These are phyloP conservation scores for Hyparrhenia diplandra DNA, from an alignment of 176 grass and related monocot genomes.

Conservation along the genomic window DNA sequence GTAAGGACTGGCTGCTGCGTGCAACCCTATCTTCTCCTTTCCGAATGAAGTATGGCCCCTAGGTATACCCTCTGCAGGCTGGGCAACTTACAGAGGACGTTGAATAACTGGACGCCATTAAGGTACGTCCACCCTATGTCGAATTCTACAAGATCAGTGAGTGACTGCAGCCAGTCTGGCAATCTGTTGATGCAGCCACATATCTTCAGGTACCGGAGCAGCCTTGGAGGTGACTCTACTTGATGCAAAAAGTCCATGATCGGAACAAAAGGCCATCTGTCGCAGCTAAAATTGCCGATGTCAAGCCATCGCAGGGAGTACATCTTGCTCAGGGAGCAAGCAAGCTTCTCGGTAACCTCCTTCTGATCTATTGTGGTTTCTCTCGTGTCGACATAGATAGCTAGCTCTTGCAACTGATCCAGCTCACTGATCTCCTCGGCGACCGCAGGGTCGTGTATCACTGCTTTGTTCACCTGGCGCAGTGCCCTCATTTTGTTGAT, in stretches of 20 bases:
- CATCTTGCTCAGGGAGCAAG: background rate
- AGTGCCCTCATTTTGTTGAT: background rate
- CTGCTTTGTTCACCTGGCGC: fast-evolving
- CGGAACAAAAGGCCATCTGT: too few relatives aligned
- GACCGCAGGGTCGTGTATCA: background rate
- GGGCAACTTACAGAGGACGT: background rate
- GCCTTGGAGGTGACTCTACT: background rate
- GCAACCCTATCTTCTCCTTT: background rate
- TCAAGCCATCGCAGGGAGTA: background rate
- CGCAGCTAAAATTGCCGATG: background rate
- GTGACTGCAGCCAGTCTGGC: background rate
- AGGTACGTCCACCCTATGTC: background rate
- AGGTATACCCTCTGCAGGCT: background rate
- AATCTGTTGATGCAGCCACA: background rate
- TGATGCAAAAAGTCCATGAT: background rate
- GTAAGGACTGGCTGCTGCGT: background rate
- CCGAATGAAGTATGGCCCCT: background rate
- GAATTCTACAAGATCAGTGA: constrained; percentile 2
- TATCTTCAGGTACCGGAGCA: background rate
- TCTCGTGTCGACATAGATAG: background rate
- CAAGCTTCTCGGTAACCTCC: background rate
- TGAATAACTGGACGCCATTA: background rate
- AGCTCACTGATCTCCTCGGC: background rate
- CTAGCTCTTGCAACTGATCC: background rate
- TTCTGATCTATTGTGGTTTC: background rate